A percentile compares a stretch with the other conserved stretches of the same genome.
These are phyloP conservation scores for Verticillium longisporum DNA, from an alignment of 2,329 filamentous ascomycete genomes.

Conservation along the genomic window DNA sequence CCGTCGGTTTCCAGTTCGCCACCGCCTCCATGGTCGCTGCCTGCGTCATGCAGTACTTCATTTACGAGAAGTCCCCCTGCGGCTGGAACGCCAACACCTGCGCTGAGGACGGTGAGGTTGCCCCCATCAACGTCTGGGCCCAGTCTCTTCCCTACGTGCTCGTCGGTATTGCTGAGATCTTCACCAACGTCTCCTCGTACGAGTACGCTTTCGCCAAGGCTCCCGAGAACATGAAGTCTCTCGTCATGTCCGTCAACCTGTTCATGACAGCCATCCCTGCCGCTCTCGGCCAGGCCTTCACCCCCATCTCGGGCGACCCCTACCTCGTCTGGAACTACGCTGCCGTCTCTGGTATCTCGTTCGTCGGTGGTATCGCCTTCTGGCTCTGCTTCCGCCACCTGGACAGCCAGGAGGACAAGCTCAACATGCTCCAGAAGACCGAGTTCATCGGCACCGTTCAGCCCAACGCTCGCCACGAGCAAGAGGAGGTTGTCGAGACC, in stretches of 20 bases:
- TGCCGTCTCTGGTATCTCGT: conserved; percentile 53
- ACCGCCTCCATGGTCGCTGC: conserved; percentile 54
- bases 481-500: background rate
- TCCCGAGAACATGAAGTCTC: conserved; percentile 71
- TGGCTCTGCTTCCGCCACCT: conserved; percentile 62
- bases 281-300: conserved; percentile 64
- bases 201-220: conserved; percentile 76
- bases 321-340: conserved; percentile 68
- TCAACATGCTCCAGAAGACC: conserved; percentile 54
- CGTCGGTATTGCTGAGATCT: conserved; percentile 45
- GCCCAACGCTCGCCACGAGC: conserved; percentile 19
- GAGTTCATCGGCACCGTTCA: conserved; percentile 32
- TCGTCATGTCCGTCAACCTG: conserved; percentile 64
- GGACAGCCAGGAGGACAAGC: conserved; percentile 60
- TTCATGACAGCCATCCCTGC: conserved; percentile 65
- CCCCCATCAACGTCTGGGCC: conserved; percentile 58
- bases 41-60: conserved; percentile 51
- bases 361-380: conserved; percentile 56
- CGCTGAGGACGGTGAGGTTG: conserved; percentile 23
- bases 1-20: conserved; percentile 60
- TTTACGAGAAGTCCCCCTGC: conserved; percentile 58
- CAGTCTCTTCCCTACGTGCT: conserved; percentile 46
- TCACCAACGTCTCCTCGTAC: conserved; percentile 52
- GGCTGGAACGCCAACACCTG: conserved; percentile 48
- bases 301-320: conserved; percentile 55